phyloP scores from a whole-genome alignment of 108 stramenopile genomes.

The Mediolabrus comicus region DNA sequence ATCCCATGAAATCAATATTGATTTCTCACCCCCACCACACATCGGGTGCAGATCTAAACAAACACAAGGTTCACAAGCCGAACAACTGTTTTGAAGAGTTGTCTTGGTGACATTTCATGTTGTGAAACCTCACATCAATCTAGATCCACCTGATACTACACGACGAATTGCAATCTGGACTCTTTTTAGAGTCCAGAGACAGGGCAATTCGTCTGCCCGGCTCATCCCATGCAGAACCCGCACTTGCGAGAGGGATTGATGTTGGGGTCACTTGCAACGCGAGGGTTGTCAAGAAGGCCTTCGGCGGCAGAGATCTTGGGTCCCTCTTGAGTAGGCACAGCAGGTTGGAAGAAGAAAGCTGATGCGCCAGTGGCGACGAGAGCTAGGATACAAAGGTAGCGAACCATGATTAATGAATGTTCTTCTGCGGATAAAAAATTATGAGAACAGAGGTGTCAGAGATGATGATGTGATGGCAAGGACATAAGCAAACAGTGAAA shows the following conservation, averaged over 20 bases:
- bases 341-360: constrained; percentile 31
- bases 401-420: constrained; percentile 9
- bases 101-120: not conserved
- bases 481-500: no score
- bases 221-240: constrained; percentile 83
- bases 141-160: constrained; percentile 36
- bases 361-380: constrained; percentile 27
- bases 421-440: not conserved
- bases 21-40: not conserved
- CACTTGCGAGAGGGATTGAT: constrained; percentile 69
- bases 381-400: constrained; percentile 20
- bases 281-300: constrained; percentile 34
- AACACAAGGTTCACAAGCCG: not conserved
- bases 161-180: constrained; percentile 53
- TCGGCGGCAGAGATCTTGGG: not conserved
- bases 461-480: no score
- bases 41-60: constrained; percentile 29
- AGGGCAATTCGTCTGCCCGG: constrained; percentile 83
- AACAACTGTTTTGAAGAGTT: no score
- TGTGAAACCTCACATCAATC: not conserved
- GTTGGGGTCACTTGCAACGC: constrained; percentile 50
- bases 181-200: constrained; percentile 62
- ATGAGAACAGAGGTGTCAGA: not conserved
- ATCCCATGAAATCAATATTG: not conserved
- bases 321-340: constrained; percentile 26